phyloP scores from a whole-genome alignment of 139 green algal species.

The Tetratostichococcus sp. region DNA sequence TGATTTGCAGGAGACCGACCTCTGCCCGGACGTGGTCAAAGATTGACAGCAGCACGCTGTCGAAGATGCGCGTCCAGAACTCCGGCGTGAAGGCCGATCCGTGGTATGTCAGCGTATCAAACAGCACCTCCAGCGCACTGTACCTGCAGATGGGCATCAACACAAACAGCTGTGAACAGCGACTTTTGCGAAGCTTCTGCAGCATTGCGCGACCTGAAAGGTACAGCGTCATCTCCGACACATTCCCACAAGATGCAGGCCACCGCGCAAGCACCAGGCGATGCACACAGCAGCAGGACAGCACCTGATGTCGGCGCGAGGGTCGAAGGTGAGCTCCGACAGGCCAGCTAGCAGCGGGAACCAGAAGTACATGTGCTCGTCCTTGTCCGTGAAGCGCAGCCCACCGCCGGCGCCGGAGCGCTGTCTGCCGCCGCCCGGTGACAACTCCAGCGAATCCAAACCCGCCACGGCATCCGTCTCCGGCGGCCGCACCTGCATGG shows the following conservation, averaged over 20 bases:
- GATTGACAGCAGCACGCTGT: slow-evolving; percentile 94
- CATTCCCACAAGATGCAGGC: no score
- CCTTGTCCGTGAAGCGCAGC: slow-evolving; percentile 70
- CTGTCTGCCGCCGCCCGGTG: not conserved
- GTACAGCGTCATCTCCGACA: no score
- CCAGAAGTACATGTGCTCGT: slow-evolving; percentile 98
- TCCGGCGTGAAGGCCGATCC: slow-evolving; percentile 82
- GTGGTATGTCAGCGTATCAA: slow-evolving; percentile 93
- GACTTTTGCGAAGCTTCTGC: no score
- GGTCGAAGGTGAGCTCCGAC: slow-evolving; percentile 95
- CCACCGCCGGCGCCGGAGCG: not conserved
- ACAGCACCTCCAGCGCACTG: slow-evolving; percentile 81
- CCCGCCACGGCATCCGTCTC: not conserved
- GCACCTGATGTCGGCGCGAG: slow-evolving; percentile 79
- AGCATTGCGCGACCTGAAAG: no score
- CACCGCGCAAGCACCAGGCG: no score
- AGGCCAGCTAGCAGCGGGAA: slow-evolving; percentile 97
- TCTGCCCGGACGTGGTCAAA: slow-evolving; percentile 94
- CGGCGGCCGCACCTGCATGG: not conserved
- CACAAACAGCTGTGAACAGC: no score
- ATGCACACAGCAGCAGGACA: no score
- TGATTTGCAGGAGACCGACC: no score
- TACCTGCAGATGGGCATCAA: slow-evolving; percentile 12
- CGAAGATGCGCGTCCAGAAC: slow-evolving; percentile 94
- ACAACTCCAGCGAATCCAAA: not conserved